phyloP scores from a whole-genome alignment of 768 basidiomycete genomes.

The Lentinula lateritia region DNA sequence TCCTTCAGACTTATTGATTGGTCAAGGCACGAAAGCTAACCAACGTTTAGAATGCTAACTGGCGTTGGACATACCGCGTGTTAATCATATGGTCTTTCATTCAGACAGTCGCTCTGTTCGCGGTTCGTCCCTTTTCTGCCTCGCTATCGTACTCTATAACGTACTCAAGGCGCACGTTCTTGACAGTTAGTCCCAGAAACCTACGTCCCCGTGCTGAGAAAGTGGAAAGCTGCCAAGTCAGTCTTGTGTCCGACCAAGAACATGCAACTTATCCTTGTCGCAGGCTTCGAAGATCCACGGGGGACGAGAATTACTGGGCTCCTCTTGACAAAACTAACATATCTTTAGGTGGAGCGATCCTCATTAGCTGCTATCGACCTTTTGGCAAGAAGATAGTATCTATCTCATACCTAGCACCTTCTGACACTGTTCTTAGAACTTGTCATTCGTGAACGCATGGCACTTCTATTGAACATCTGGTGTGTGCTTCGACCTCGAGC shows the following conservation, averaged over 20 bases:
- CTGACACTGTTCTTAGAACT: conserved; percentile 39
- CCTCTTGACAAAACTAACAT: conserved; percentile 49
- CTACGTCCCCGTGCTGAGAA: conserved; percentile 54
- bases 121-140: conserved; percentile 29
- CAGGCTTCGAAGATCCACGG: conserved; percentile 52
- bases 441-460: conserved; percentile 68
- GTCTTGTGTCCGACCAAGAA: conserved; percentile 3
- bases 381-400: conserved; percentile 46
- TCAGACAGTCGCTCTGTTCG: conserved; percentile 44
- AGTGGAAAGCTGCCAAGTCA: conserved; percentile 53
- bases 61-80: conserved; percentile 79
- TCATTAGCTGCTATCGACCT: conserved; percentile 60
- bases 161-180: neutral
- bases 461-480: conserved; percentile 67
- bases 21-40: neutral
- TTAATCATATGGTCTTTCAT: conserved; percentile 64
- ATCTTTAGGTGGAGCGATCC: conserved; percentile 40
- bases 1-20: conserved; percentile 14
- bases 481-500: conserved; percentile 25
- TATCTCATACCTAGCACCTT: neutral
- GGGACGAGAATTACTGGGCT: conserved; percentile 49
- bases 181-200: conserved; percentile 67
- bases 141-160: too few species aligned
- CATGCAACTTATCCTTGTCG: neutral
- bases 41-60: conserved; percentile 40